These are phyloP conservation scores for Arthrobotrys musiformis DNA, from an alignment of 2,329 filamentous ascomycete genomes.

Conservation along the genomic window DNA sequence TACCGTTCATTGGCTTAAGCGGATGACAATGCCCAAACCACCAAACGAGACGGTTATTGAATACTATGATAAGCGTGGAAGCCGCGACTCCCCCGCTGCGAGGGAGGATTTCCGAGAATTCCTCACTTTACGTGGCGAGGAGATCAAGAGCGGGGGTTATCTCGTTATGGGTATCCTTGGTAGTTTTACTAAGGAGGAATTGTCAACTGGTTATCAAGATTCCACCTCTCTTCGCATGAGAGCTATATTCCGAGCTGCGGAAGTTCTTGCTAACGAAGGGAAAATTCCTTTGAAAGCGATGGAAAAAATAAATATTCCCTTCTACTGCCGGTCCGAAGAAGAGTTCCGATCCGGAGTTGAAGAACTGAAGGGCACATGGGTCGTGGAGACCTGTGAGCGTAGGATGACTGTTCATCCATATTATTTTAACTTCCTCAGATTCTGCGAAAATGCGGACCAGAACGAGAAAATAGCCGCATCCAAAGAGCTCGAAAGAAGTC, in stretches of 20 bases:
- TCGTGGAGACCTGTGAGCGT: background rate
- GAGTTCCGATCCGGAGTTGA: background rate
- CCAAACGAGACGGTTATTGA: background rate
- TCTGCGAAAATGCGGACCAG: background rate
- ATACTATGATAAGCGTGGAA: background rate
- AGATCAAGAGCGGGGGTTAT: conserved; percentile 12
- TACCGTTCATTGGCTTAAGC: conserved; percentile 3
- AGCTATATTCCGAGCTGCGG: background rate
- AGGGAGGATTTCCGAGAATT: conserved; percentile 3
- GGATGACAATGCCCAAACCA: background rate
- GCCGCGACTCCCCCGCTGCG: background rate
- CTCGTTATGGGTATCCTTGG: background rate
- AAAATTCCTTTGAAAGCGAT: background rate
- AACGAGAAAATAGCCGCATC: background rate
- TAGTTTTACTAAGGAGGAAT: conserved; percentile 1
- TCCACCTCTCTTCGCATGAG: background rate
- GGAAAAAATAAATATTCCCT: background rate
- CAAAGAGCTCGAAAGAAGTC: background rate
- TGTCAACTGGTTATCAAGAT: background rate
- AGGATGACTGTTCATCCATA: background rate
- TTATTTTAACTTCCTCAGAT: background rate
- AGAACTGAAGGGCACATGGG: conserved; percentile 12
- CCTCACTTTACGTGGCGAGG: background rate
- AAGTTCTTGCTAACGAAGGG: background rate
- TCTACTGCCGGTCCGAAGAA: background rate